Evolutionary conservation across 2,329 filamentous ascomycete genomes (phyloP).

Genomic region (Xylaria sp.): DNA sequence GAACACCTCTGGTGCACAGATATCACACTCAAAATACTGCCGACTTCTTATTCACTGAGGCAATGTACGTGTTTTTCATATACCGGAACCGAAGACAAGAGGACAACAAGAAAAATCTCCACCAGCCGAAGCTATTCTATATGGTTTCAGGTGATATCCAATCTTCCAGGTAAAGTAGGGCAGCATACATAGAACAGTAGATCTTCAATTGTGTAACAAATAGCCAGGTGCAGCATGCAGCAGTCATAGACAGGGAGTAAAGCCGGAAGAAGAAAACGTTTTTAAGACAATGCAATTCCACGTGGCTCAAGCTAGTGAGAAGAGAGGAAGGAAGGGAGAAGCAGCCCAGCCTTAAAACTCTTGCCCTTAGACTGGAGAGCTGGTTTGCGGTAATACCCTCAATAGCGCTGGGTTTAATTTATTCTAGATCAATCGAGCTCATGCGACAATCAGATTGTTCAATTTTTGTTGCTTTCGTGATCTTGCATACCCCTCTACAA

Average conservation of each 20-base stretch:
- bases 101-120: not conserved
- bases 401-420: not conserved
- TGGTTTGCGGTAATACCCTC: not conserved
- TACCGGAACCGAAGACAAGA: not conserved
- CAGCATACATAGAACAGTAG: not conserved
- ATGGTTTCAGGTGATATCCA: too few relatives aligned
- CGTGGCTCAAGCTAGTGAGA: not conserved
- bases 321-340: not conserved
- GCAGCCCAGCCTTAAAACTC: too few relatives aligned
- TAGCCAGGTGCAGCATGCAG: not conserved
- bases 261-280: not conserved
- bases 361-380: too few relatives aligned
- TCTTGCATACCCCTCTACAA: not conserved
- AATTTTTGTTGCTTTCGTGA: not conserved
- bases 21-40: not conserved
- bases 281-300: not conserved
- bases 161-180: not conserved
- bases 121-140: not conserved
- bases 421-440: not conserved
- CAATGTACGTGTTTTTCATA: not conserved
- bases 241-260: not conserved
- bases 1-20: not conserved
- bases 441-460: not conserved
- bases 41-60: not conserved
- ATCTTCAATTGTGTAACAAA: not conserved